Conservation (phyloP, 257 asterid species). For the Solanum ossicruentum region DNA sequence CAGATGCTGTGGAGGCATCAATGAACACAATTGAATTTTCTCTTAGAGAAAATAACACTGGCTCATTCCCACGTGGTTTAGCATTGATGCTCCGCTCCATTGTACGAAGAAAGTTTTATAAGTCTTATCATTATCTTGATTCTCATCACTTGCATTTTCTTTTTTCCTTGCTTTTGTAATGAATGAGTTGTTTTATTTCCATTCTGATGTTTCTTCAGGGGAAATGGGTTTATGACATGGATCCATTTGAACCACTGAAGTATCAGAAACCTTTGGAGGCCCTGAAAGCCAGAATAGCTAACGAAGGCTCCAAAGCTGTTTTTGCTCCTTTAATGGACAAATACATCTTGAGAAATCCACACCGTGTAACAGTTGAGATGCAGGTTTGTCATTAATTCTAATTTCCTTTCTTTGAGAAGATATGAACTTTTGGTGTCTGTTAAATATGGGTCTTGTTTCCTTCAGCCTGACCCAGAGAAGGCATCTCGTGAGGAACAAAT, state of each 20-base stretch:
- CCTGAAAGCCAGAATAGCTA: slow-evolving; percentile 81
- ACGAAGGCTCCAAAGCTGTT: slow-evolving; percentile 89
- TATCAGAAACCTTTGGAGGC: slow-evolving; percentile 79
- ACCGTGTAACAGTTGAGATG: slow-evolving; percentile 87
- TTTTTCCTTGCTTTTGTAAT: neutral
- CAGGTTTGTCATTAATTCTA: slow-evolving; percentile 39
- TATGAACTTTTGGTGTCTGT: slow-evolving; percentile 1
- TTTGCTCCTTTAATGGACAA: slow-evolving; percentile 84
- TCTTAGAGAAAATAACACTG: slow-evolving; percentile 96
- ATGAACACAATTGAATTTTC: slow-evolving; percentile 97
- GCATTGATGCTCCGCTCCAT: slow-evolving; percentile 94
- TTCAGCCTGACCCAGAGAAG: slow-evolving; percentile 91
- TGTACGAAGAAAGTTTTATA: slow-evolving; percentile 28
- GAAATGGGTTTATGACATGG: slow-evolving; percentile 94
- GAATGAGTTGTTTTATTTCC: slow-evolving; percentile 2
- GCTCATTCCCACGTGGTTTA: slow-evolving; percentile 97
- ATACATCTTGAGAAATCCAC: slow-evolving; percentile 68
- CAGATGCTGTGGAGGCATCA: slow-evolving; percentile 96
- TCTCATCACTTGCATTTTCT: neutral
- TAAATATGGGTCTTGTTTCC: slow-evolving; percentile 10
- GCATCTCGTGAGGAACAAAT: slow-evolving; percentile 77
- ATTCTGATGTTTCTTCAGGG: slow-evolving; percentile 37
- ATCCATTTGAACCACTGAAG: slow-evolving; percentile 86
- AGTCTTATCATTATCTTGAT: slow-evolving; percentile 2
- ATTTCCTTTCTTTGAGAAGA: slow-evolving; percentile 8